Conservation (phyloP, 257 asterid genomes). For the Solanum chaucha region DNA sequence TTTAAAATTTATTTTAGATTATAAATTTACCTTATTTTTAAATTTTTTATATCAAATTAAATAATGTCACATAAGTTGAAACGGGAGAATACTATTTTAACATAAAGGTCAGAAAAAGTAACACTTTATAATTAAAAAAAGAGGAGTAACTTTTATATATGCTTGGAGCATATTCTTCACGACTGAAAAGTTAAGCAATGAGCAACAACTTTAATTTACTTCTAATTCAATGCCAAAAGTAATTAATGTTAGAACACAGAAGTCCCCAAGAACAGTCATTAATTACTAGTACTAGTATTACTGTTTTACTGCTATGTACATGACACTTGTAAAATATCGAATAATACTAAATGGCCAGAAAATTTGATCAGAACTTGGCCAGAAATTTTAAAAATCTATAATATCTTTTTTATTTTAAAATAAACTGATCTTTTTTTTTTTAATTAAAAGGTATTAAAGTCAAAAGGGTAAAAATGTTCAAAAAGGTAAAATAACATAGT, state of each 20-base stretch:
- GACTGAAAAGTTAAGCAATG: not conserved
- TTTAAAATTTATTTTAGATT: not conserved
- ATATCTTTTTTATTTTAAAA: too few species aligned
- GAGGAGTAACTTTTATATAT: not conserved
- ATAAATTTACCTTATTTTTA: too few species aligned
- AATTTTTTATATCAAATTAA: not conserved
- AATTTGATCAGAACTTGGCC: too few species aligned
- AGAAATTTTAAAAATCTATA: too few species aligned
- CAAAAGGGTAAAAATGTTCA: too few species aligned
- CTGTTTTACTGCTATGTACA: not conserved
- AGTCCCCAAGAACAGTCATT: not conserved
- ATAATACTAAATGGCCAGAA: too few species aligned
- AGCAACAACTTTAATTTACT: not conserved
- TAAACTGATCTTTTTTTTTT: too few species aligned
- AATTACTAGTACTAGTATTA: not conserved
- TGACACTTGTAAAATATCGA: not conserved
- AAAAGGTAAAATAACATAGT: too few species aligned
- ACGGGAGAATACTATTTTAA: not conserved
- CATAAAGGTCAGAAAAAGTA: not conserved
- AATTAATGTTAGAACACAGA: not conserved
- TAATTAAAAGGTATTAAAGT: too few species aligned
- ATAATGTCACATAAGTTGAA: not conserved
- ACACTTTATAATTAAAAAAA: not conserved
- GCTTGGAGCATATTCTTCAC: not conserved
- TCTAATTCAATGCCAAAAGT: not conserved